Evolutionary conservation across 2,329 filamentous ascomycete genomes (phyloP).

Genomic region (Trematosphaeria pertusa): DNA sequence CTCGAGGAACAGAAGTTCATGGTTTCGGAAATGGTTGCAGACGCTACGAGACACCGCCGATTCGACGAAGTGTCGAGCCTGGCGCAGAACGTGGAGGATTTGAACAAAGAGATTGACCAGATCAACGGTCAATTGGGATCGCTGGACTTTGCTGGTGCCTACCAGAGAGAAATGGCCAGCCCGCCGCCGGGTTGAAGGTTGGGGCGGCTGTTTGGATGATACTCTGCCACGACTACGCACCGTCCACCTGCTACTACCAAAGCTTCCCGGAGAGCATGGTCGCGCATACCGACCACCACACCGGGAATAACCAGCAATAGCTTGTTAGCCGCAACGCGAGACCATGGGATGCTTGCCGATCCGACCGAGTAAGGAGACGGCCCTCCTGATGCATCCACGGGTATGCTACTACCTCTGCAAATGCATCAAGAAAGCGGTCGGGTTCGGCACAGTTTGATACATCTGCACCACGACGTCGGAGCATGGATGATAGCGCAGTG

Average conservation of each 20-base stretch:
- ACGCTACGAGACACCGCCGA: conserved; percentile 75
- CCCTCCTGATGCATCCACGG: too few species aligned
- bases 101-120: conserved; percentile 77
- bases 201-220: too few species aligned
- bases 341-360: too few species aligned
- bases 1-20: conserved; percentile 92
- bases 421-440: too few species aligned
- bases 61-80: conserved; percentile 88
- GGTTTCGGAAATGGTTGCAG: conserved; percentile 82
- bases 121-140: conserved; percentile 69
- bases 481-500: too few species aligned
- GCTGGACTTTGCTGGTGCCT: conserved; percentile 68
- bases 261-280: not conserved
- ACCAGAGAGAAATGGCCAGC: conserved; percentile 43
- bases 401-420: too few species aligned
- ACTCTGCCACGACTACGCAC: not conserved
- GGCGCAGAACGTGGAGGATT: conserved; percentile 79
- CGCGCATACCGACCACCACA: not conserved
- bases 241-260: not conserved
- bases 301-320: not conserved
- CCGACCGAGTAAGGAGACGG: too few species aligned
- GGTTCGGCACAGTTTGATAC: too few species aligned
- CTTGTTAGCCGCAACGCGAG: not conserved
- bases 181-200: conserved; percentile 33
- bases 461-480: conserved; percentile 1